Evolutionary conservation across 1,284 basidiomycete species (phyloP).

Genomic region (Cutaneotrichosporon curvatum): DNA sequence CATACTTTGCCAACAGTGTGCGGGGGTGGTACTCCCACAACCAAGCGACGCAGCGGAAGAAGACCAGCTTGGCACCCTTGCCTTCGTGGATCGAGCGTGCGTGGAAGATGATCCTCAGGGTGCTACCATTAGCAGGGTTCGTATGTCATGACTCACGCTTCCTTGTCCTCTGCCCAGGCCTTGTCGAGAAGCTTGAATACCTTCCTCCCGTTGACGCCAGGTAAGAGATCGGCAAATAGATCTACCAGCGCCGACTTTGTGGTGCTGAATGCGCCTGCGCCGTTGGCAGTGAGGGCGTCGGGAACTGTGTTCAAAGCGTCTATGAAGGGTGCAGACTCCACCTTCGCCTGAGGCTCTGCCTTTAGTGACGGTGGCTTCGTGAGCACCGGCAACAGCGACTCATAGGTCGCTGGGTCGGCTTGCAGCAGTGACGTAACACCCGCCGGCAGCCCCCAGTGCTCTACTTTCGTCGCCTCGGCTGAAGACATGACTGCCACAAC

Average conservation of each 20-base stretch:
- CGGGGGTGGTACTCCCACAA: conserved; percentile 28
- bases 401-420: too few species aligned
- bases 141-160: conserved; percentile 17
- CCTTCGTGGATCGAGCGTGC: conserved; percentile 34
- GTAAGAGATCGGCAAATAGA: conserved; percentile 22
- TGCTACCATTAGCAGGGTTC: conserved; percentile 13
- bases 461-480: too few species aligned
- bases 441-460: too few species aligned
- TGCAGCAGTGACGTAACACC: too few species aligned
- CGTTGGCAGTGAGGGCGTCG: conserved; percentile 21
- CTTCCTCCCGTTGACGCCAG: conserved; percentile 9
- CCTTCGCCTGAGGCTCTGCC: too few species aligned
- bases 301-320: conserved; percentile 12
- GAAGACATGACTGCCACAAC: too few species aligned
- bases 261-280: conserved; percentile 13
- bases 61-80: conserved; percentile 27
- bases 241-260: conserved; percentile 23
- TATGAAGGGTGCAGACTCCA: conserved; percentile 15
- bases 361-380: too few species aligned
- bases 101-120: conserved; percentile 28
- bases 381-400: too few species aligned
- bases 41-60: conserved; percentile 23
- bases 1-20: conserved; percentile 29
- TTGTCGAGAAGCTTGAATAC: conserved; percentile 16
- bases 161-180: conserved; percentile 22